Conservation (phyloP, 148 eudicot species). For the Vaccinium darrowii region DNA sequence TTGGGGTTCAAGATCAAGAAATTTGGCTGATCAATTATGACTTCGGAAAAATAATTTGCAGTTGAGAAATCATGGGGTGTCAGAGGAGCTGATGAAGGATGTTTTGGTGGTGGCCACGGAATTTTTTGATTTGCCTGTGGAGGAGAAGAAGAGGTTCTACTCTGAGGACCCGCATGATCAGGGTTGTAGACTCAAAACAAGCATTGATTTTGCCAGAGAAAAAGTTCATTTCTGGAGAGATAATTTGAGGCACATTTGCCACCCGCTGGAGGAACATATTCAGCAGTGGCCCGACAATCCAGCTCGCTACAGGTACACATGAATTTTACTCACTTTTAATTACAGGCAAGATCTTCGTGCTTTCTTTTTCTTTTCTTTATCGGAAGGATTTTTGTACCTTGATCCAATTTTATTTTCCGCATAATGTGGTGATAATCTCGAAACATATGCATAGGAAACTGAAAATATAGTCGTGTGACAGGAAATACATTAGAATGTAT, state of each 20-base stretch:
- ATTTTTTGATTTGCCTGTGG: background rate
- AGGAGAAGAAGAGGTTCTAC: slow-evolving; percentile 1
- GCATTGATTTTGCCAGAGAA: slow-evolving; percentile 30
- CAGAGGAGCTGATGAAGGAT: background rate
- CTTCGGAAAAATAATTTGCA: background rate
- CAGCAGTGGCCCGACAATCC: slow-evolving; percentile 50
- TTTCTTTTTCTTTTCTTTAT: too few species aligned
- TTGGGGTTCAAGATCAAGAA: too few species aligned
- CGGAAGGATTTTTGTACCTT: too few species aligned
- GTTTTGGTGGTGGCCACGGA: background rate
- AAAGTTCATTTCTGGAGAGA: slow-evolving; percentile 49
- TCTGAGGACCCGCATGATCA: background rate
- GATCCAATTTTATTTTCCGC: too few species aligned
- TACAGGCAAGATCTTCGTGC: too few species aligned
- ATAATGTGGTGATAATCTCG: too few species aligned
- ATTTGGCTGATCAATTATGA: too few species aligned
- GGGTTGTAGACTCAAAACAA: slow-evolving; percentile 29
- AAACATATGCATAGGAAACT: too few species aligned
- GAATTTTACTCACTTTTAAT: background rate
- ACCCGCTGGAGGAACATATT: slow-evolving; percentile 30
- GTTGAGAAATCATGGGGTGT: background rate
- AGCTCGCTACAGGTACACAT: slow-evolving; percentile 31
- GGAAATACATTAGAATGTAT: too few species aligned
- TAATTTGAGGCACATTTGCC: slow-evolving; percentile 28
- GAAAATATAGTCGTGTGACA: too few species aligned